These are phyloP conservation scores for Scleroderma citrinum DNA, from an alignment of 768 basidiomycete genomes.

Conservation along the genomic window DNA sequence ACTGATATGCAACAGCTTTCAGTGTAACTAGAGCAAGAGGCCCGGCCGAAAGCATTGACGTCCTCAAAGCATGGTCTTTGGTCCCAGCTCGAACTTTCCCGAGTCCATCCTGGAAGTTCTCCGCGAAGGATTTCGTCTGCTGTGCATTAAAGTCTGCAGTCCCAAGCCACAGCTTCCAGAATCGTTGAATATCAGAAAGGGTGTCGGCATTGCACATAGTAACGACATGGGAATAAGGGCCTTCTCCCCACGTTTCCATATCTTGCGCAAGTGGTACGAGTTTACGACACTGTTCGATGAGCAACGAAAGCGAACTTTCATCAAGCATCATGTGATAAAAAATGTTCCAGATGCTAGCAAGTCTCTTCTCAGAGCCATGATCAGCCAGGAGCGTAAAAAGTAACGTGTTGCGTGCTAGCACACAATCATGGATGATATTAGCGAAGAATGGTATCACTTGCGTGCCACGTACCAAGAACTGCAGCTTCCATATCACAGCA, in stretches of 20 bases:
- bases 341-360: constrained; percentile 25
- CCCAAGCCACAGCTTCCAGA: constrained; percentile 17
- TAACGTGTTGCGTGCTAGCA: constrained; percentile 25
- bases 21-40: constrained; percentile 13
- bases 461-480: constrained; percentile 19
- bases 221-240: constrained; percentile 23
- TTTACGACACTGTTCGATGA: constrained; percentile 22
- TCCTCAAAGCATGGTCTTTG: not conserved
- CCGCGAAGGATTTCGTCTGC: constrained; percentile 8
- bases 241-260: constrained; percentile 17
- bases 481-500: constrained; percentile 26
- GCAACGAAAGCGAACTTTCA: constrained; percentile 16
- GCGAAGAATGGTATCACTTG: not conserved
- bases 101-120: constrained; percentile 15
- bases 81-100: constrained; percentile 3
- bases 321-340: constrained; percentile 26
- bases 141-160: constrained; percentile 10
- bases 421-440: no score
- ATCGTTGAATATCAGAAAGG: constrained; percentile 15
- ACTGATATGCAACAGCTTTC: constrained; percentile 11
- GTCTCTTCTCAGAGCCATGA: constrained; percentile 10
- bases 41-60: constrained; percentile 24
- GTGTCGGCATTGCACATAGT: constrained; percentile 19
- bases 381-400: constrained; percentile 25
- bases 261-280: constrained; percentile 11